Evolutionary conservation across 129 eudicot species (phyloP).

Genomic region (Logfia minima): DNA sequence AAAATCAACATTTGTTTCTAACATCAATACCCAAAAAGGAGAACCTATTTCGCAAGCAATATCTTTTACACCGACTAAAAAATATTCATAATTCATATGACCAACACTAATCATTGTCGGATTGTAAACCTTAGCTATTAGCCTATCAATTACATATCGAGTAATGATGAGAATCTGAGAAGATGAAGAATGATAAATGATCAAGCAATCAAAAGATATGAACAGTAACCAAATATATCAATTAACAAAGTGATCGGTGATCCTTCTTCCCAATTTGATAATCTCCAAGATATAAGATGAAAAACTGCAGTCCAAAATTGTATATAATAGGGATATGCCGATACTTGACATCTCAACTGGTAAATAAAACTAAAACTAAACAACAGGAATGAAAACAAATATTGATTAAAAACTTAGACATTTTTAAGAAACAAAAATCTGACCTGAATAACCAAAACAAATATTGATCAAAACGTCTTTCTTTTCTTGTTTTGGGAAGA

Average conservation of each 20-base stretch:
- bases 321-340: not conserved
- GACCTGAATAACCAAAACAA: constrained; percentile 19
- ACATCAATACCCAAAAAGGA: not conserved
- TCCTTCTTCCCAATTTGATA: not conserved
- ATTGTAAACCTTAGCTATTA: not conserved
- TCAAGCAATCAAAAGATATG: not conserved
- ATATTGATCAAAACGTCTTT: constrained; percentile 39
- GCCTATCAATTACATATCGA: not conserved
- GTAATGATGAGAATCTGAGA: not conserved
- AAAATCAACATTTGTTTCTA: not conserved
- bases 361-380: constrained; percentile 17
- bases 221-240: not conserved
- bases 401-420: constrained; percentile 9
- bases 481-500: constrained; percentile 54
- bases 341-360: constrained; percentile 7
- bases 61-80: not conserved
- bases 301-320: not conserved
- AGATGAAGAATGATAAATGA: not conserved
- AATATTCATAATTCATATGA: not conserved
- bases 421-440: constrained; percentile 19
- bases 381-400: constrained; percentile 9
- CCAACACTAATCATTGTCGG: not conserved
- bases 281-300: not conserved
- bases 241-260: not conserved
- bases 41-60: not conserved